phyloP scores from a whole-genome alignment of 495 filamentous ascomycete genomes.

The Tuber magnatum region DNA sequence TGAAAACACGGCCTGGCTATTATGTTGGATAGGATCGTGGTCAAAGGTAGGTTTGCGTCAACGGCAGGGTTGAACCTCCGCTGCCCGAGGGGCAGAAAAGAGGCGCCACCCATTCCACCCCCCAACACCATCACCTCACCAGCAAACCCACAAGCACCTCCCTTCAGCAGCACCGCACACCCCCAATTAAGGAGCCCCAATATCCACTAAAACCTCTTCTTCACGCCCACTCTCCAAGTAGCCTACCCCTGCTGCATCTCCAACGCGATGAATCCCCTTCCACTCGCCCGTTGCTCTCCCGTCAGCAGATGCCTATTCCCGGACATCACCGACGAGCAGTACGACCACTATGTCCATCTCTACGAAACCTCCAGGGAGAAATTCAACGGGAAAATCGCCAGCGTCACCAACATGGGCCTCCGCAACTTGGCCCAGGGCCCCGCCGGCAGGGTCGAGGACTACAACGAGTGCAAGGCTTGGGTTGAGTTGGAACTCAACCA shows the following conservation, averaged over 20 bases:
- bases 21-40: background rate
- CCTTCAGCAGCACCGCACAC: too few relatives aligned
- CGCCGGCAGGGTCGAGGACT: background rate
- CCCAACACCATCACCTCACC: background rate
- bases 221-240: background rate
- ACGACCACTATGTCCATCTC: background rate
- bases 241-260: background rate
- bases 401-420: background rate
- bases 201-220: background rate
- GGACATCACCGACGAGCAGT: background rate
- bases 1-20: too few relatives aligned
- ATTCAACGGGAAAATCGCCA: background rate
- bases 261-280: too few relatives aligned
- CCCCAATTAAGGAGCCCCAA: background rate
- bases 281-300: background rate
- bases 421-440: background rate
- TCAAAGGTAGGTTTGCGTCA: background rate
- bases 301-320: rapidly evolving
- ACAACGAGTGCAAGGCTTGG: background rate
- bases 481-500: background rate
- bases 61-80: background rate
- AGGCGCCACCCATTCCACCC: too few relatives aligned
- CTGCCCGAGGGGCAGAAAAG: background rate
- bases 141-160: background rate
- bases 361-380: background rate